Conservation (phyloP, 2,329 filamentous ascomycete genomes). For the Hypoxylon sp. region DNA sequence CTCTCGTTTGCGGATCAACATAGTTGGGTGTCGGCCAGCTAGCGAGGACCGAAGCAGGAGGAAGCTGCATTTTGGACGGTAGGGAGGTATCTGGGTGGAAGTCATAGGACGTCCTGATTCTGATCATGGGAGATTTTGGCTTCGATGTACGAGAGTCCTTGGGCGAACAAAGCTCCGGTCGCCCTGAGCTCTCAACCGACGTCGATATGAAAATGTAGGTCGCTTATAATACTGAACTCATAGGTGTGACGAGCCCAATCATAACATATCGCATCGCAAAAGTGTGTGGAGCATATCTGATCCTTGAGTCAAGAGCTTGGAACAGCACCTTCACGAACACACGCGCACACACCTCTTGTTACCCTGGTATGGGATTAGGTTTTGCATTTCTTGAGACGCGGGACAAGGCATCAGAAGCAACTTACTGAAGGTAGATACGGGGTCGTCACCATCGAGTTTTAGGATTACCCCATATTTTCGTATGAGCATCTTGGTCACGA, state of each 20-base stretch:
- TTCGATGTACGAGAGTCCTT: slow-evolving; percentile 7
- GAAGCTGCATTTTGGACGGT: slow-evolving; percentile 46
- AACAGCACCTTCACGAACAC: slow-evolving; percentile 5
- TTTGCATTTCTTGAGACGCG: slow-evolving; percentile 9
- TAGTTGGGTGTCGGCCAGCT: slow-evolving; percentile 54
- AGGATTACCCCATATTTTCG: slow-evolving; percentile 18
- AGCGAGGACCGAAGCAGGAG: slow-evolving; percentile 42
- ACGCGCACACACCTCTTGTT: background rate
- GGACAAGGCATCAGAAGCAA: slow-evolving; percentile 16
- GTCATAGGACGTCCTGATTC: background rate
- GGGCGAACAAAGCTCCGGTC: slow-evolving; percentile 6
- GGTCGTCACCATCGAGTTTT: slow-evolving; percentile 26
- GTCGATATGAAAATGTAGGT: slow-evolving; percentile 4
- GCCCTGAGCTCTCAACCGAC: slow-evolving; percentile 1
- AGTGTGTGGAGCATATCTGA: slow-evolving; percentile 2
- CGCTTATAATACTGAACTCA: slow-evolving; percentile 16
- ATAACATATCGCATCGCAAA: slow-evolving; percentile 9
- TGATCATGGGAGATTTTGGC: slow-evolving; percentile 1
- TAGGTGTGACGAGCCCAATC: slow-evolving; percentile 1
- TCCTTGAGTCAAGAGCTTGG: slow-evolving; percentile 5
- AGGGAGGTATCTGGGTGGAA: slow-evolving; percentile 10
- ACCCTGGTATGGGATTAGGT: slow-evolving; percentile 1
- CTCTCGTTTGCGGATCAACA: slow-evolving; percentile 52
- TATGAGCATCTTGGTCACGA: slow-evolving; percentile 21
- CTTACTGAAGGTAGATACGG: slow-evolving; percentile 15